Percentiles rank a stretch among this genome's conserved stretches.
Evolutionary conservation across 2,329 filamentous ascomycete genomes (phyloP).

Genomic region (Colletotrichum gloeosporioides): DNA sequence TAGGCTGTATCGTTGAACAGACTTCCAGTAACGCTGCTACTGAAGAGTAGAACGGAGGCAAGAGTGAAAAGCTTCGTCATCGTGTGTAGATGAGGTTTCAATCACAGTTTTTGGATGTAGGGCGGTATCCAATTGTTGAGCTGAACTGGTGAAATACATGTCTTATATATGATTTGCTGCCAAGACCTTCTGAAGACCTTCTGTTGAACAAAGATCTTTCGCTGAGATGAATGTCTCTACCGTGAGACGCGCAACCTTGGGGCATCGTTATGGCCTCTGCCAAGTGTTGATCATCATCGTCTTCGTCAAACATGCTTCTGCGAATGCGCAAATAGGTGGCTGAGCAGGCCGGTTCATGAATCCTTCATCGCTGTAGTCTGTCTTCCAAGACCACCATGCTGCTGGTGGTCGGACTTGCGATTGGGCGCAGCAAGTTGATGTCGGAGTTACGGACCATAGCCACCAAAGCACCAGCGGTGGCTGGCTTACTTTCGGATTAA

Average conservation of each 20-base stretch:
- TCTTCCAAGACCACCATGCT: neutral
- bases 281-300: neutral
- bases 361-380: neutral
- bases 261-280: neutral
- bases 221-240: neutral
- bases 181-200: neutral
- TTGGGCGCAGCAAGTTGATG: neutral
- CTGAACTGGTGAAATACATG: neutral
- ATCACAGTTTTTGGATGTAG: neutral
- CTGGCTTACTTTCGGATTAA: neutral
- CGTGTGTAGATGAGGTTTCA: neutral
- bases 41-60: neutral
- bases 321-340: neutral
- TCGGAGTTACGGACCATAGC: neutral
- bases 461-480: too few species aligned
- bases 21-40: neutral
- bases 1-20: neutral
- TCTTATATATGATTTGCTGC: neutral
- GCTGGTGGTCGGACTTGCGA: neutral
- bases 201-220: neutral
- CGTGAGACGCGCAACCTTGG: neutral
- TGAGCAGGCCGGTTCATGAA: neutral
- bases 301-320: neutral
- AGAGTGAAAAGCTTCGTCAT: neutral
- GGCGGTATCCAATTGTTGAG: too few species aligned